phyloP scores from a whole-genome alignment of 805 yeast genomes.

The Candida succiphila region DNA sequence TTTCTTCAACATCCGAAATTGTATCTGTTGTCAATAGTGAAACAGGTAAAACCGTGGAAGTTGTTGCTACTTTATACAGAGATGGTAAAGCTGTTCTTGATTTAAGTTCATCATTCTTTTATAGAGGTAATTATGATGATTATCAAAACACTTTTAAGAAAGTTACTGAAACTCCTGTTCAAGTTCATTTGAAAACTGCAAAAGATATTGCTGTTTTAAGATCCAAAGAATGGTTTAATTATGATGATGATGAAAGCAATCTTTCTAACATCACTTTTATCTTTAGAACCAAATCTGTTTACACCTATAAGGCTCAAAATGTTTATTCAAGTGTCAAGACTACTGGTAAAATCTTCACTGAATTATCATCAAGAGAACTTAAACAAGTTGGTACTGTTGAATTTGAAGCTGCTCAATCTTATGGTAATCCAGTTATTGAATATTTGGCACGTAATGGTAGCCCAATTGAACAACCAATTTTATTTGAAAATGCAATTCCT shows the following conservation, averaged over 20 bases:
- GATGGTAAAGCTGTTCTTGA: conserved; percentile 79
- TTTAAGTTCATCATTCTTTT: conserved; percentile 90
- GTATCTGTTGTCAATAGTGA: conserved; percentile 85
- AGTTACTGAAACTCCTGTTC: conserved; percentile 77
- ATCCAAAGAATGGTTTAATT: conserved; percentile 97
- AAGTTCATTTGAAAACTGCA: conserved; percentile 58
- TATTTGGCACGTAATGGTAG: conserved; percentile 87
- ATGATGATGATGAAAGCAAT: conserved; percentile 59
- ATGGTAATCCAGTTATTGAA: conserved; percentile 96
- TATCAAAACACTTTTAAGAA: conserved; percentile 89
- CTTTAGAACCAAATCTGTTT: conserved; percentile 81
- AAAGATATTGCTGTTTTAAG: conserved; percentile 89
- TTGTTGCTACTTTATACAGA: conserved; percentile 77
- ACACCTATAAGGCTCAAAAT: conserved; percentile 66
- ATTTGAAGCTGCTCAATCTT: conserved; percentile 86
- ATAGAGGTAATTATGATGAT: conserved; percentile 86
- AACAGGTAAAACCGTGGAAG: conserved; percentile 93
- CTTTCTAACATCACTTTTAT: conserved; percentile 73
- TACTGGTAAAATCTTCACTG: conserved; percentile 75
- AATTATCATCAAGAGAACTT: conserved; percentile 86
- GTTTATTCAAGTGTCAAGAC: conserved; percentile 77
- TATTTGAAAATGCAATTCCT: conserved; percentile 86
- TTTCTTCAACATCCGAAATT: conserved; percentile 73
- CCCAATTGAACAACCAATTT: conserved; percentile 87
- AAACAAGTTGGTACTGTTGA: conserved; percentile 74